phyloP scores from a whole-genome alignment of 495 filamentous ascomycete genomes.

The Sporormia fimetaria region DNA sequence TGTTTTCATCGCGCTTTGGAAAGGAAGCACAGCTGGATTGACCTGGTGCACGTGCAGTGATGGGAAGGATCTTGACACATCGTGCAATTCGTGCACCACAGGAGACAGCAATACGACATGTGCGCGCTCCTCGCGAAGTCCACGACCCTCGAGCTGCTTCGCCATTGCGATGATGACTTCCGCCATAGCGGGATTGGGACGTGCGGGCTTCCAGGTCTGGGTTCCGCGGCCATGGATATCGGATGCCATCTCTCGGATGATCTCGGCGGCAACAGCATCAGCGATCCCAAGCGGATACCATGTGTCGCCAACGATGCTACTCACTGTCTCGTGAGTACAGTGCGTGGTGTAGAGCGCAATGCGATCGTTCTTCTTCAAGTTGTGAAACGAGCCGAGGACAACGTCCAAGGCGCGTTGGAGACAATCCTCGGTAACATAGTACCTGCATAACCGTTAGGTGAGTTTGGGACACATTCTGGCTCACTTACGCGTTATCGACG shows the following conservation, averaged over 20 bases:
- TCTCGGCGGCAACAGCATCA: background rate
- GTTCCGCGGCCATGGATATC: background rate
- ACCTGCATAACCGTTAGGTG: conserved; percentile 1
- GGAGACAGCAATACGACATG: conserved; percentile 8
- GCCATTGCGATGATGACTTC: conserved; percentile 3
- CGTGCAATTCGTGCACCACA: background rate
- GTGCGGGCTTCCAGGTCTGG: conserved; percentile 1
- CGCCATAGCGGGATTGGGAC: conserved; percentile 8
- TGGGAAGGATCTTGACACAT: background rate
- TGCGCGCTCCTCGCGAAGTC: background rate
- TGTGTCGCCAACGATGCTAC: background rate
- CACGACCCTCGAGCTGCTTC: background rate
- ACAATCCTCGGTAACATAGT: conserved; percentile 3
- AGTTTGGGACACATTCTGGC: background rate
- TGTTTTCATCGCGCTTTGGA: background rate
- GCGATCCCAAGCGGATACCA: background rate
- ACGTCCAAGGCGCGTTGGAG: background rate
- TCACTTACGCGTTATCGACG: conserved; percentile 8
- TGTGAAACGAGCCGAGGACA: background rate
- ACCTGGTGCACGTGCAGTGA: conserved; percentile 3
- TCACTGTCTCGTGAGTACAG: conserved; percentile 4
- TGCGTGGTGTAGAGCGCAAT: conserved; percentile 8
- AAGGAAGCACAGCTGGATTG: conserved; percentile 7
- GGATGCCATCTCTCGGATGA: background rate
- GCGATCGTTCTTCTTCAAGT: background rate